Evolutionary conservation across 441 rosid species (phyloP), one percentile per base, ranked within the genome.

Genomic region (Mallotus japonicus): DNA sequence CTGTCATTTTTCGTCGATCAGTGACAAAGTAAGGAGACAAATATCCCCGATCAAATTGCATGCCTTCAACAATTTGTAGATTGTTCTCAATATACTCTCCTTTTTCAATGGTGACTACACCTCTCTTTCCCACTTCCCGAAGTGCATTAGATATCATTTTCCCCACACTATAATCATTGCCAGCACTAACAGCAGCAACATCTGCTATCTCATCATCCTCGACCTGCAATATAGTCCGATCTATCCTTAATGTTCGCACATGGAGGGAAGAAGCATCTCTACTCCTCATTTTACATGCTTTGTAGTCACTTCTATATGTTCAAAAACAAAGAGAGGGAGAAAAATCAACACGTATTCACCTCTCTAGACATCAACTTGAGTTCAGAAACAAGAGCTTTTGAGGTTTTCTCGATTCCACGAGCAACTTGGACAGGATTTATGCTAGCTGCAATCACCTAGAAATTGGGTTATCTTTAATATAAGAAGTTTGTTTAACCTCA

Each of bases 161-260:
- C 71, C 99, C 97, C 8, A 90, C 88, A 0, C 71, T 59, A 49
- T 84, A 85, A 76, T 95, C 95, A 71, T 90, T 90, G 54, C 97
- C 97, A 0, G 96, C 97, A 72, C 97, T 89, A 74, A 92, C 91
- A 32, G 99, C 91, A 62, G 96, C 99, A 79, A 92, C 97, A 83
- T 88, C 87, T 77, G 81, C 88, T 22, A 95, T 87, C 79, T 95
- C 97, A 73, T 82, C 74, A 80, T 89, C 93, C 82, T 87, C 84
- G 73, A 94, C 90, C 99, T 95, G 85, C 80, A 86, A 61, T 19
- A 78, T 2, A 54, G 42, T 57, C 47, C 51, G 42, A 19, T 17
- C 11, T 37, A 24, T 20, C 10, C 14, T 76, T 40, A 63, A 11
- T 44, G 58, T 22, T 50, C 12, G 3, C n/a, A 19, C 24, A 42